Conservation (phyloP, 1,284 basidiomycete genomes). For the Thelephora terrestris region DNA sequence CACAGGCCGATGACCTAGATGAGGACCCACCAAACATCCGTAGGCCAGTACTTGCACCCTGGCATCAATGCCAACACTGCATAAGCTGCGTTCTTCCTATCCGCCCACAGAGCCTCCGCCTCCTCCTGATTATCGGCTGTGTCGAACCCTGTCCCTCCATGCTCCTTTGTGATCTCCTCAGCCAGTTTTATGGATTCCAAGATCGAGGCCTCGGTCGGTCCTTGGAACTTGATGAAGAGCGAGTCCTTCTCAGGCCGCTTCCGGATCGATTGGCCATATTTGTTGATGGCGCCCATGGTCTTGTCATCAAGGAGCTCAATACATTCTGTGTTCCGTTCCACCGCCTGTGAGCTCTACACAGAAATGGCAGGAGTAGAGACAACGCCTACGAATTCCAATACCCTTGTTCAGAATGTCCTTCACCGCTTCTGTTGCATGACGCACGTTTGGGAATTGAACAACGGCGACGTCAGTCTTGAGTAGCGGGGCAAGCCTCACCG, state of each 20-base stretch:
- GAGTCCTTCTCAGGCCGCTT: conserved; percentile 64
- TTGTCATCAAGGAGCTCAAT: conserved; percentile 69
- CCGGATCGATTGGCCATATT: conserved; percentile 43
- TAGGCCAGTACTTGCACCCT: conserved; percentile 62
- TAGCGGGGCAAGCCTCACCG: conserved; percentile 70
- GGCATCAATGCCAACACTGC: conserved; percentile 58
- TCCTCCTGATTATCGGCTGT: conserved; percentile 61
- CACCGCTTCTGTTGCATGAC: conserved; percentile 63
- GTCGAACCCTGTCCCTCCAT: conserved; percentile 64
- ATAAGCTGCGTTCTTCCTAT: conserved; percentile 79
- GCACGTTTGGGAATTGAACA: conserved; percentile 59
- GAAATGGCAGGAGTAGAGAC: not conserved
- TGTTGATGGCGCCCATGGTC: conserved; percentile 65
- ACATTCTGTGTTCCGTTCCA: conserved; percentile 32
- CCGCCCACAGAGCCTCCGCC: conserved; percentile 73
- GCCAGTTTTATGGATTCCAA: conserved; percentile 55
- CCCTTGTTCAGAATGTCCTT: conserved; percentile 67
- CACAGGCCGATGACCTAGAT: not conserved
- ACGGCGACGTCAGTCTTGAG: conserved; percentile 69
- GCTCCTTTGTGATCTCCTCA: conserved; percentile 43
- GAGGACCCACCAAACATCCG: conserved; percentile 70
- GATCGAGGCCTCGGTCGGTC: conserved; percentile 49
- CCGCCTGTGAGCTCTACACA: not conserved
- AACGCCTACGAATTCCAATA: conserved; percentile 52
- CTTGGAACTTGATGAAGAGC: conserved; percentile 87